Base-by-base conservation (phyloP, 2,329 filamentous ascomycete species). In the Pseudogymnoascus sp. region DNA sequence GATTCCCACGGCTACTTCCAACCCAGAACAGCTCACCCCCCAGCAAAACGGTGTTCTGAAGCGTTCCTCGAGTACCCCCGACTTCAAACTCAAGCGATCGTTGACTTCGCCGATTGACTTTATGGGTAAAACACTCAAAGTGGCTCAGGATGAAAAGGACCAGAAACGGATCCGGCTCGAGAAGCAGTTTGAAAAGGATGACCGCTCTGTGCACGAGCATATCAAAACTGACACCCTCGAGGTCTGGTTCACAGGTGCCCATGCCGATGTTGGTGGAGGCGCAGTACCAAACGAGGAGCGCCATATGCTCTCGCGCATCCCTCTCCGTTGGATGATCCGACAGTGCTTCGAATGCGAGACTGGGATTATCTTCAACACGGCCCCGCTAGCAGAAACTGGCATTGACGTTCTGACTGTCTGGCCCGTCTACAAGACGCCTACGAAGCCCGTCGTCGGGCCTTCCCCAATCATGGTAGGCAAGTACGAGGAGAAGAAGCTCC, bases 271-370 rank as follows among this genome's bases (percentile, higher is more conserved):
- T 7, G 78, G 78, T n/a, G 77, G 77, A 1, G 78, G 78, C 3
- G 77, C 78, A 1, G 75, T 78, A 3, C 64, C 68, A 2, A 79
- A 79, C 64, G 73, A 74, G 36, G 71, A 70, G 42, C 73, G 77
- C 1, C 77, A 79, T 63, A 78, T 76, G 67, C 73, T 80, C 7
- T 73, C 77, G 3, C 75, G 75, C 2, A 79, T 79, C 12, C 78
- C 78, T 4, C 71, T 80, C 2, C 74, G 78, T 2, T 80, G 78
- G 78, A 80, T 80, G 78, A 72, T 80, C 10, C 73, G 78, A 18
- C 77, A 80, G 66, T 77, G 75, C 64, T 80, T 80, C 66, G 76
- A 78, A 65, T 79, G 77, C 69, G 69, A 79, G 60, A 79, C 78
- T 0, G 78, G 77, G 1, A 79, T 80, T 37, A 66, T 78, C 16